These are phyloP conservation scores for Leccinum pachyderme DNA, from an alignment of 1,284 basidiomycete genomes.

Conservation along the genomic window DNA sequence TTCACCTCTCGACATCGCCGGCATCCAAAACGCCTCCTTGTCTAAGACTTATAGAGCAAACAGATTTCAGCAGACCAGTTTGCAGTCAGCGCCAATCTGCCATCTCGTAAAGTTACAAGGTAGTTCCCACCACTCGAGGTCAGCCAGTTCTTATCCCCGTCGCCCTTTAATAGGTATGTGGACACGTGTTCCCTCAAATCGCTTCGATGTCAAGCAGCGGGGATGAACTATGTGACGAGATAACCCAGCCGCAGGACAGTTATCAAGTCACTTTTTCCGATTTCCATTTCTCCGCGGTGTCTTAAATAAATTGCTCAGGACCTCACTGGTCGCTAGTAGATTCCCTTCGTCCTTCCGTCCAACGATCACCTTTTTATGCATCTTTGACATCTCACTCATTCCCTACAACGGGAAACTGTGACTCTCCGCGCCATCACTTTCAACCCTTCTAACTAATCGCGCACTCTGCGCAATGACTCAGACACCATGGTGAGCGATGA, in stretches of 20 bases:
- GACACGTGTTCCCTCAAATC: slow-evolving; percentile 17
- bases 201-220: slow-evolving; percentile 18
- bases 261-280: slow-evolving; percentile 13
- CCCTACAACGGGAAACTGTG: slow-evolving; percentile 7
- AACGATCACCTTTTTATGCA: slow-evolving; percentile 16
- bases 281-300: slow-evolving; percentile 14
- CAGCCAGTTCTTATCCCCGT: slow-evolving; percentile 13
- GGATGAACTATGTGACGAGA: slow-evolving; percentile 16
- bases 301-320: slow-evolving; percentile 22
- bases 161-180: slow-evolving; percentile 19
- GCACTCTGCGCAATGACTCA: slow-evolving; percentile 13
- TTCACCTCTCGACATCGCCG: background rate
- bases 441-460: background rate
- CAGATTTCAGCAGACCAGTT: background rate
- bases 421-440: slow-evolving; percentile 1
- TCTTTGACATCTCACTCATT: slow-evolving; percentile 13
- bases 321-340: slow-evolving; percentile 4
- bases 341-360: slow-evolving; percentile 4
- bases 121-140: slow-evolving; percentile 21
- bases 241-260: slow-evolving; percentile 13
- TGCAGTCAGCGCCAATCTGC: slow-evolving; percentile 14
- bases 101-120: slow-evolving; percentile 23
- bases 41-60: background rate
- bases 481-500: slow-evolving; percentile 10
- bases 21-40: background rate